These are phyloP conservation scores for Atkinsonella hypoxylon DNA, from an alignment of 2,329 filamentous ascomycete genomes.

Conservation along the genomic window DNA sequence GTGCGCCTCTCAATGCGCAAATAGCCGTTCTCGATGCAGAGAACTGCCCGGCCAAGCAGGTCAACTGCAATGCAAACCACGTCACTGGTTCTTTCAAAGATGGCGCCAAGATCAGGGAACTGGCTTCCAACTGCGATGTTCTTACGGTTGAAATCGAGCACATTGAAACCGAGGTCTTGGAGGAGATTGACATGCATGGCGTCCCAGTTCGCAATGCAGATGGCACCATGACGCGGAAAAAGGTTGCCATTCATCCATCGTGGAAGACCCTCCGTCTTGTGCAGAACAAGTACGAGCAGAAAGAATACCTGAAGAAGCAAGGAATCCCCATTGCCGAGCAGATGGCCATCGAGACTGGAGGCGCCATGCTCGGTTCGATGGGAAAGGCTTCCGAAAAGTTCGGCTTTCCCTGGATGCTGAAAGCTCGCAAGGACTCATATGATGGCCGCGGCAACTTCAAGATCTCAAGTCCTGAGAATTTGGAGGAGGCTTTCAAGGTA, in stretches of 20 bases:
- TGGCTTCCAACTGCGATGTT: constrained; percentile 68
- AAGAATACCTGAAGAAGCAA: constrained; percentile 59
- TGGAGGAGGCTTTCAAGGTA: constrained; percentile 52
- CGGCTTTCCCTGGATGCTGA: constrained; percentile 84
- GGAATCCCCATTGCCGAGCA: constrained; percentile 64
- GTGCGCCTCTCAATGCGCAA: constrained; percentile 59
- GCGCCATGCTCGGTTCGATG: constrained; percentile 48
- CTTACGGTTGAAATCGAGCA: constrained; percentile 94
- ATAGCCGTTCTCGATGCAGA: constrained; percentile 69
- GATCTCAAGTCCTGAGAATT: constrained; percentile 31
- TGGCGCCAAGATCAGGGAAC: constrained; percentile 59
- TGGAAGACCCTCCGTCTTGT: constrained; percentile 81
- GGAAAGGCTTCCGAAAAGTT: constrained; percentile 49
- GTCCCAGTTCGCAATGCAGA: constrained; percentile 33
- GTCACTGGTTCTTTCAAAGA: constrained; percentile 85
- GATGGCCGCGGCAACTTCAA: constrained; percentile 67
- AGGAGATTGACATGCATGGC: constrained; percentile 61
- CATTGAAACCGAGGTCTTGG: constrained; percentile 78
- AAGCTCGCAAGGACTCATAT: constrained; percentile 81
- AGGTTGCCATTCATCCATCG: constrained; percentile 60
- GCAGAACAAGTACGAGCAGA: constrained; percentile 89
- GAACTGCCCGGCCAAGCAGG: constrained; percentile 72
- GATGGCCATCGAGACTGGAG: constrained; percentile 44
- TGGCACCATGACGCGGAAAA: constrained; percentile 21
- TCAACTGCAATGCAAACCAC: constrained; percentile 62